Evolutionary conservation across 2,329 filamentous ascomycete species (phyloP), one percentile per base, ranked within the genome.

Genomic region (Trichophyton equinum): DNA sequence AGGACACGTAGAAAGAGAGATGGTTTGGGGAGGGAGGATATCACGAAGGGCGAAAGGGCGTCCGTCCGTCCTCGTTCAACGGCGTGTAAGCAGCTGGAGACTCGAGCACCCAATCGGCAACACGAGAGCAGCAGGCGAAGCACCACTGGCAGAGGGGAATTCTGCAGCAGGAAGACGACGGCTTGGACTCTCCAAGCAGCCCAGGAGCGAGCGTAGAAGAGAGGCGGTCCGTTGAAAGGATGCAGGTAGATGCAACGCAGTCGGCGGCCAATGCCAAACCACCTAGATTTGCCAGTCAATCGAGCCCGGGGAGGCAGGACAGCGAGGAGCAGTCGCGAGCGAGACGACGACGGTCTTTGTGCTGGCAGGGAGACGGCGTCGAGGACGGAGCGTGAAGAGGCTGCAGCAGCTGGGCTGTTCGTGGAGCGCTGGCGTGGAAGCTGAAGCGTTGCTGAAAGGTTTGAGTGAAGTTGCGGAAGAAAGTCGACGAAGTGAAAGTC

Each of bases 381-480:
- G 9, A 38, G 9, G 33, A 3, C 11, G 33, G 33, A 4, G 9
- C 11, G 8, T 38, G 33, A 38, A 38, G 33, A 30, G 33, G 7
- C 4, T 36, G 33, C 11, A 36, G 33, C 11, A 9, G 33, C 11
- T 36, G 33, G 25, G 25, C 11, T 13, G 33, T 13, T 13, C 11
- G 33, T 4, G 11, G 11, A 30, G 27, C 27, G 27, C 27, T 30
- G 33, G 3, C 2, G 33, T 11, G 11, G 40, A 44, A 44, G 40
- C 18, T 44, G 40, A 44, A 44, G 44, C 18, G 18, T 22, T 22
- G 22, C 22, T 22, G 22, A 60, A 62, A 63, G 27, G 63, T 60
- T 2, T 22, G 22, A 22, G 3, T 57, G 57, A 63, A 65, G 27
- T 30, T 30, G 27, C 27, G 27, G 62, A 63, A 61, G 63, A 61